phyloP scores from a whole-genome alignment of 257 asterid species.

The Phtheirospermum japonicum region DNA sequence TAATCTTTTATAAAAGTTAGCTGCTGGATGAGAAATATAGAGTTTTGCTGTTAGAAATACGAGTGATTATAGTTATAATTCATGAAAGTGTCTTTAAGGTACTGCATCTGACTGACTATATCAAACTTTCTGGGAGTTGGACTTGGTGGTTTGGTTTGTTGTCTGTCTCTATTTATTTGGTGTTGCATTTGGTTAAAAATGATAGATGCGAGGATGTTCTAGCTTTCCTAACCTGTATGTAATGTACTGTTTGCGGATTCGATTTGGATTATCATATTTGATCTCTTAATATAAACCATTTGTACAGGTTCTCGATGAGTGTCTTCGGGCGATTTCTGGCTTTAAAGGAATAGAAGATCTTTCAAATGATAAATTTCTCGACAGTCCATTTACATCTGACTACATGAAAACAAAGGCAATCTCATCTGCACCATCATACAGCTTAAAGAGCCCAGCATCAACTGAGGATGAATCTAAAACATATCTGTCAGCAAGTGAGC shows the following conservation, averaged over 20 bases:
- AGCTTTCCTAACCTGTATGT: slow-evolving; percentile 11
- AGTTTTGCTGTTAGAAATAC: background rate
- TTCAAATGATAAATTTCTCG: slow-evolving; percentile 67
- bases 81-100: background rate
- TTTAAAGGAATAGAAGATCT: slow-evolving; percentile 96
- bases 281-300: slow-evolving; percentile 22
- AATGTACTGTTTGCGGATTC: slow-evolving; percentile 12
- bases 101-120: background rate
- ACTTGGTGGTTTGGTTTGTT: slow-evolving; percentile 9
- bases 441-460: slow-evolving; percentile 44
- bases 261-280: slow-evolving; percentile 4
- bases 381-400: slow-evolving; percentile 85
- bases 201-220: slow-evolving; percentile 4
- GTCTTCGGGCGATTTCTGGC: slow-evolving; percentile 93
- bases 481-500: slow-evolving; percentile 52
- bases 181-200: slow-evolving; percentile 21
- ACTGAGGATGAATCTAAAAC: slow-evolving; percentile 42
- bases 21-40: background rate
- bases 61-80: background rate
- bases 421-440: slow-evolving; percentile 87
- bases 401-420: slow-evolving; percentile 69
- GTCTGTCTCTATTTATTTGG: slow-evolving; percentile 7
- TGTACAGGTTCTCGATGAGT: slow-evolving; percentile 85
- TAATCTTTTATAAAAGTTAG: background rate
- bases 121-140: background rate